Evolutionary conservation across 2,329 filamentous ascomycete species (phyloP).

Genomic region (Aureobasidium sp.): DNA sequence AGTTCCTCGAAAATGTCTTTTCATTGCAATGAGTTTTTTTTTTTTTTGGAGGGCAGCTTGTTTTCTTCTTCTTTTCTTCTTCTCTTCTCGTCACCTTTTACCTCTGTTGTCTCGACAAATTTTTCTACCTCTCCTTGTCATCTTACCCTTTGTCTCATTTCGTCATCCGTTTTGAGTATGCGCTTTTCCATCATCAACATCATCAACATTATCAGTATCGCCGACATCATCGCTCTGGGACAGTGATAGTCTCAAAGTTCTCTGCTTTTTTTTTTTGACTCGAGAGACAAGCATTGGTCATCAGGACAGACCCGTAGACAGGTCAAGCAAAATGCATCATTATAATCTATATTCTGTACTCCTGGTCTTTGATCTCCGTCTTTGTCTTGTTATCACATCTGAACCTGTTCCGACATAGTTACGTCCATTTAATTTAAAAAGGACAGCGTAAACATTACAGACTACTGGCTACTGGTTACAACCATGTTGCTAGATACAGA

Average conservation of each 20-base stretch:
- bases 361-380: no score
- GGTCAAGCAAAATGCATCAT: background rate
- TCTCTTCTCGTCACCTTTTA: background rate
- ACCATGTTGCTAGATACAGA: background rate
- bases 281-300: background rate
- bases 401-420: background rate
- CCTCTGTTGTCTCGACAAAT: background rate
- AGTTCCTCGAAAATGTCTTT: background rate
- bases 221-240: background rate
- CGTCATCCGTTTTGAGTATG: conserved; percentile 4
- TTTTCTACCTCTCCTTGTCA: background rate
- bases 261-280: background rate
- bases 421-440: background rate
- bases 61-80: background rate
- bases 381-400: background rate
- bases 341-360: background rate
- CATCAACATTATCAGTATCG: background rate
- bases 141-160: background rate
- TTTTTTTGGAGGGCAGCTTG: background rate
- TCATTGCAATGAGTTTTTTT: background rate
- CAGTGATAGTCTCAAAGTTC: conserved; percentile 1
- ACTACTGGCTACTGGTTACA: background rate
- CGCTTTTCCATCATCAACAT: background rate
- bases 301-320: background rate
- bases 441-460: background rate